Base-by-base conservation (phyloP, 495 filamentous ascomycete species). In the Podospora appendiculata region DNA sequence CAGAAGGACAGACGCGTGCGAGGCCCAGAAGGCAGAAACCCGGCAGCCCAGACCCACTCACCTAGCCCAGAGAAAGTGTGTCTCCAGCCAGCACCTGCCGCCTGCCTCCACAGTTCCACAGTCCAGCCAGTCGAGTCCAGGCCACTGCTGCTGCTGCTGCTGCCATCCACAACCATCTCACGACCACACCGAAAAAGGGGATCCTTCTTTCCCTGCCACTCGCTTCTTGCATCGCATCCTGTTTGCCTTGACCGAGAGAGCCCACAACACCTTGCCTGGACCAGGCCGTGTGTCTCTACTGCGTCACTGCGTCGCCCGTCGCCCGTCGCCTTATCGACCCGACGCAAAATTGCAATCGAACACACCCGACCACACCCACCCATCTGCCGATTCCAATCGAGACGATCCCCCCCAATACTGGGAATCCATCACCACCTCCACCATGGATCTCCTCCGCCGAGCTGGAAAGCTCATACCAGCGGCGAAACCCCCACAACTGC, bases 401-500 rank as follows among this genome's bases (percentile, higher is more conserved):
- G 25, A 25, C 25, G 25, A 25, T 25, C 25, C 25, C 25, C 25
- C 25, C 25, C 25, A 25, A 25, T 25, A 25, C 25, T 25, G 25
- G 43, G 17, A 45, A 8, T 32, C 18, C 6, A 25, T 45, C 41
- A 32, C 10, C 17, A 9, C 35, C 57, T 50, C 54, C 67, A 58
- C 61, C 59, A 81, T 81, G 78, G 76, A 78, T 67, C 69, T 79
- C 64, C 70, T 81, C 63, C 72, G 74, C 58, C 76, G 77, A 59
- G 70, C 75, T 46, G 63, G 73, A 54, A 74, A 70, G 65, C 71
- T 71, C 58, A 62, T 77, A 51, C 76, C 76, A 43, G 57, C 69
- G 32, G 55, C 62, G 47, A 59, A 58, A 43, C 54, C 66, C 36
- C 57, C 68, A 9, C 65, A 64, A 42, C 64, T 78, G 41, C 75